Evolutionary conservation across 2,329 filamentous ascomycete species (phyloP).

Genomic region (Herpotrichia juniperi): DNA sequence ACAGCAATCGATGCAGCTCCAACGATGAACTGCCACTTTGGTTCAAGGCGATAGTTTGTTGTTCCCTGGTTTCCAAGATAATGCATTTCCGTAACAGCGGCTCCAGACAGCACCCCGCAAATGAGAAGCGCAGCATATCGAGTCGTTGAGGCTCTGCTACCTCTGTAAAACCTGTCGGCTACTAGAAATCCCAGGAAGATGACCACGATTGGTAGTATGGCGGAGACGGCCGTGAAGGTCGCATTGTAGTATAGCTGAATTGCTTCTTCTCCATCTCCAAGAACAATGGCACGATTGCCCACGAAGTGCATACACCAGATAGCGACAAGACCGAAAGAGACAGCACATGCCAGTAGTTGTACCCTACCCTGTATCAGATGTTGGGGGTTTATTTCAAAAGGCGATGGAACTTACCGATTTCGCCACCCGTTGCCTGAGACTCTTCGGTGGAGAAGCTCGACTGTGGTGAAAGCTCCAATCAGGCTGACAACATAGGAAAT

Average conservation of each 20-base stretch:
- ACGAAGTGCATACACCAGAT: conserved; percentile 75
- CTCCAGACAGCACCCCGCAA: conserved; percentile 73
- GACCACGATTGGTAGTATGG: conserved; percentile 79
- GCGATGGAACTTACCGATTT: conserved; percentile 26
- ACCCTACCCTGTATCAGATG: conserved; percentile 39
- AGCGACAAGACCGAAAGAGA: conserved; percentile 55
- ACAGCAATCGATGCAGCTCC: conserved; percentile 76
- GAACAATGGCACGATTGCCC: conserved; percentile 77
- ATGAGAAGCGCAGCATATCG: conserved; percentile 48
- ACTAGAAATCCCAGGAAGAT: conserved; percentile 74
- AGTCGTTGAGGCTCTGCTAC: conserved; percentile 30
- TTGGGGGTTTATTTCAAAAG: conserved; percentile 58
- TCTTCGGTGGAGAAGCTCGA: conserved; percentile 80
- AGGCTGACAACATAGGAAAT: conserved; percentile 71
- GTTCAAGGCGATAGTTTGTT: conserved; percentile 73
- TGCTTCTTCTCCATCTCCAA: conserved; percentile 64
- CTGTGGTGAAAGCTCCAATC: conserved; percentile 76
- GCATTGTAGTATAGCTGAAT: conserved; percentile 77
- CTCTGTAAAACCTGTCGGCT: conserved; percentile 56
- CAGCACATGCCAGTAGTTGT: conserved; percentile 49
- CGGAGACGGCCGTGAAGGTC: conserved; percentile 75
- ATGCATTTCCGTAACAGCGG: conserved; percentile 83
- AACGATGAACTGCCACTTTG: conserved; percentile 64
- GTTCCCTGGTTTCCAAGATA: conserved; percentile 87
- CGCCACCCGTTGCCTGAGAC: conserved; percentile 61